Evolutionary conservation across 202 grass and related monocot genomes (phyloP), one percentile per base, ranked within the genome.

Genomic region (Schoenoplectus triqueter): DNA sequence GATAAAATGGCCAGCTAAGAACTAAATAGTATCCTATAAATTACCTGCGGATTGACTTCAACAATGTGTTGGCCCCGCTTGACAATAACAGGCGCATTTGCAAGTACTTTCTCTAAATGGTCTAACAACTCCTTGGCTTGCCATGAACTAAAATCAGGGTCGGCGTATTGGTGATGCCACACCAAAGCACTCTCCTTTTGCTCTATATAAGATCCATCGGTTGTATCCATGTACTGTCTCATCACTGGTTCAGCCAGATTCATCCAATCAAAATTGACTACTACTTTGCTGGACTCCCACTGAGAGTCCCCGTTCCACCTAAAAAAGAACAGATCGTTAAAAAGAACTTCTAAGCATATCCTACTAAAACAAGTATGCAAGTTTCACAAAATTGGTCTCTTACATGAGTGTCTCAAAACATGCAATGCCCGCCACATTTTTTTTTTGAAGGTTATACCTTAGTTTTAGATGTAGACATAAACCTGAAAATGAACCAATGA

Each of bases 51-150:
- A 3, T 92, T 98, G 49, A 98, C 91, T 73, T 98, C 96, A 13
- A 98, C 93, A 84, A 95, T 95, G 52, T 95, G 91, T 69, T 98
- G 96, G 82, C 96, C 96, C 64, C 91, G 89, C 85, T 98, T 98
- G 69, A 98, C 93, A 6, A 90, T 82, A 17, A 98, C 96, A 0
- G 96, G 96, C 55, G 95, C 96, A 75, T 98, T 98, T 8, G 96
- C 87, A 3, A 98, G 93, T 81, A 98, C 96, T 50, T 85, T 98
- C 66, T 98, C 93, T 6, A 98, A 89, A 75, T 98, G 91, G 66
- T 98, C 96, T 14, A 95, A 90, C 62, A 98, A 89, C 45, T 98
- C 96, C 49, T 98, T 98, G 0, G 93, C 93, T 85, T 98, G 96
- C 75, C 93, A 95, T 15, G 91, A 98, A 14, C 96, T 91, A 2